Evolutionary conservation across 2,329 filamentous ascomycete species (phyloP).

Genomic region (Sporothrix inflata): DNA sequence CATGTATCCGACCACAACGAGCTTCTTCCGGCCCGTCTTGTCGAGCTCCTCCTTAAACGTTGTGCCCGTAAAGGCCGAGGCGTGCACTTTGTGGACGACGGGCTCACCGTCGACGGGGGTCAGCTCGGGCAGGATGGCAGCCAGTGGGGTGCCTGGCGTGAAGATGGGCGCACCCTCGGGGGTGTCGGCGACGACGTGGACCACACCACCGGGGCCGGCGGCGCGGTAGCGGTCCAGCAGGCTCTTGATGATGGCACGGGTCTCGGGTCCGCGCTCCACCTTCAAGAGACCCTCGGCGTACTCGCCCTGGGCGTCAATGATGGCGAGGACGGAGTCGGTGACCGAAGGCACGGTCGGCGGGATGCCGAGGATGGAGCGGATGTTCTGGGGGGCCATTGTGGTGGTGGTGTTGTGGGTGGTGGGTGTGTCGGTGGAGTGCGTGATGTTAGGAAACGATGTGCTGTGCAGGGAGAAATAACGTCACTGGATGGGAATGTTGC

Average conservation of each 20-base stretch:
- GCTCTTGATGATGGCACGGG: conserved; percentile 22
- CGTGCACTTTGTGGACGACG: conserved; percentile 26
- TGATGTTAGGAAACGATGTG: no score
- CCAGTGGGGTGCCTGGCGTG: conserved; percentile 26
- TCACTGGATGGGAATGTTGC: no score
- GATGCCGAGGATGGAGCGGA: conserved; percentile 28
- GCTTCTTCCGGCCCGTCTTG: conserved; percentile 25
- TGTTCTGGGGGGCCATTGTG: conserved; percentile 23
- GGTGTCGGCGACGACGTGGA: conserved; percentile 28
- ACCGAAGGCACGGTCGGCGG: neutral
- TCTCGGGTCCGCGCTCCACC: conserved; percentile 12
- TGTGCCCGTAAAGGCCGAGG: conserved; percentile 20
- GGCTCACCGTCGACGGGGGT: conserved; percentile 22
- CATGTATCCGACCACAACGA: conserved; percentile 26
- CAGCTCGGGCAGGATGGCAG: conserved; percentile 23
- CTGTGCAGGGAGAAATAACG: no score
- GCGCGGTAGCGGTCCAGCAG: conserved; percentile 29
- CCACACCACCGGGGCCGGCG: neutral
- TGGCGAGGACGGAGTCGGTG: conserved; percentile 26
- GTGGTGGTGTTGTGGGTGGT: neutral
- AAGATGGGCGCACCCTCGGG: conserved; percentile 26
- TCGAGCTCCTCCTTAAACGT: conserved; percentile 17
- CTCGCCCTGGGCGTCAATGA: conserved; percentile 30
- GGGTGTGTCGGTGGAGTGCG: no score
- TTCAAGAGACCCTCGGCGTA: conserved; percentile 26